Conservation (phyloP, 495 filamentous ascomycete genomes). For the Trichoderma orchidacearum region DNA sequence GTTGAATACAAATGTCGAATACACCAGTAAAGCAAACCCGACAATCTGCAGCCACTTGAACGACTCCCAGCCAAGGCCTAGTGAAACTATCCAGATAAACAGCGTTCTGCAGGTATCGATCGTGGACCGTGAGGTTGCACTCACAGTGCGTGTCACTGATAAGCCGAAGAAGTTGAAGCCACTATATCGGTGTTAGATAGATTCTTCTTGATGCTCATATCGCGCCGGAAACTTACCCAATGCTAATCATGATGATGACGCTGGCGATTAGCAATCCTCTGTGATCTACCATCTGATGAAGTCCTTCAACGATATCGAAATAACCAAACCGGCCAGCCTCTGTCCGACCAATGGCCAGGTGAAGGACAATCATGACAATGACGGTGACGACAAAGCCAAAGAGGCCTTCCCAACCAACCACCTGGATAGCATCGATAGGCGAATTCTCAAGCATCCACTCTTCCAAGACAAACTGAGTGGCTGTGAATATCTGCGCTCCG, state of each 20-base stretch:
- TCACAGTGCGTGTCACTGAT: conserved; percentile 75
- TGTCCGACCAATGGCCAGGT: conserved; percentile 61
- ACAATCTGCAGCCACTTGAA: conserved; percentile 96
- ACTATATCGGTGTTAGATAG: conserved; percentile 26
- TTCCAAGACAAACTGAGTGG: conserved; percentile 89
- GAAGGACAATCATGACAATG: conserved; percentile 64
- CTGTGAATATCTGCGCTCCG: conserved; percentile 89
- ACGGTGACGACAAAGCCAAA: conserved; percentile 84
- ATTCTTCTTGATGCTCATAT: not conserved
- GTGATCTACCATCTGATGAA: conserved; percentile 59
- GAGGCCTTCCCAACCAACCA: conserved; percentile 91
- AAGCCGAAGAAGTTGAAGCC: conserved; percentile 99
- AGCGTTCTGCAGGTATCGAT: conserved; percentile 96
- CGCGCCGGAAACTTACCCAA: conserved; percentile 55
- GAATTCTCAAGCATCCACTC: conserved; percentile 90
- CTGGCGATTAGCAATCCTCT: conserved; percentile 58
- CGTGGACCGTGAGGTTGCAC: conserved; percentile 81
- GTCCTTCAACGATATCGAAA: conserved; percentile 80
- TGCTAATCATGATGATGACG: conserved; percentile 88
- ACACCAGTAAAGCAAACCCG: conserved; percentile 81
- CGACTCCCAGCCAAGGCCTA: conserved; percentile 87
- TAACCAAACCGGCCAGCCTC: conserved; percentile 64
- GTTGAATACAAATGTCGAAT: conserved; percentile 96
- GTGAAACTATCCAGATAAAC: conserved; percentile 94
- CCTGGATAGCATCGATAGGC: conserved; percentile 71